Evolutionary conservation across 805 yeast species (phyloP), one percentile per base, ranked within the genome.

Genomic region (Wickerhamiella occidentalis): DNA sequence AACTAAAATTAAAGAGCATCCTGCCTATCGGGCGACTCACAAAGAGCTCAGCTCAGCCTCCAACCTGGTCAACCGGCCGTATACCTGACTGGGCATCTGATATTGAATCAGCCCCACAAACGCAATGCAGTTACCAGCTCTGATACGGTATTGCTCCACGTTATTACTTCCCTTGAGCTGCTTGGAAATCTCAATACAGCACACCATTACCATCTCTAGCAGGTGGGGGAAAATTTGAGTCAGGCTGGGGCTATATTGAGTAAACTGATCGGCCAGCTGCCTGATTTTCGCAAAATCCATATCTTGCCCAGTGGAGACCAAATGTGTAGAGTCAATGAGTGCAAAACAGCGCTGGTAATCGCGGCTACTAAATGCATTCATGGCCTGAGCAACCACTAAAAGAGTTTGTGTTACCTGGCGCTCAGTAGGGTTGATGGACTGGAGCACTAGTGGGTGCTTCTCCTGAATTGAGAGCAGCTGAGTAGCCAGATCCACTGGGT

Each of bases 61-160:
- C 22, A 59, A 52, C 40, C 54, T 49, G 19, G 61, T 56, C 25
- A 60, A 49, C 21, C 45, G 45, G 21, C 52, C 40, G 47, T 55
- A 60, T 12, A 57, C 56, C 51, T 63, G 65, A 51, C 82, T 67
- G 7, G 96, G 94, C 94, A 88, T 85, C 62, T 82, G 80, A 66
- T 84, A 87, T 66, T 85, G 94, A 33, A 88, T 81, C 80, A 90
- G 82, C 53, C 96, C 97, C 6, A 96, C 95, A 64, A 82, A 90
- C 2, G 88, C 78, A 87, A 88, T 86, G 64, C 95, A 83, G 64
- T 86, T 86, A 63, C 79, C 82, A 2, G 95, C 86, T 38, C 55
- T 50, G 45, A 45, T 51, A 7, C 56, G 51, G 51, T 56, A 51
- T 28, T 54, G 52, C 13, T 52, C 54, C 42, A 58, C 54, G 19